These are phyloP conservation scores for Suillus hirtellus DNA, from an alignment of 768 basidiomycete species.

Conservation along the genomic window DNA sequence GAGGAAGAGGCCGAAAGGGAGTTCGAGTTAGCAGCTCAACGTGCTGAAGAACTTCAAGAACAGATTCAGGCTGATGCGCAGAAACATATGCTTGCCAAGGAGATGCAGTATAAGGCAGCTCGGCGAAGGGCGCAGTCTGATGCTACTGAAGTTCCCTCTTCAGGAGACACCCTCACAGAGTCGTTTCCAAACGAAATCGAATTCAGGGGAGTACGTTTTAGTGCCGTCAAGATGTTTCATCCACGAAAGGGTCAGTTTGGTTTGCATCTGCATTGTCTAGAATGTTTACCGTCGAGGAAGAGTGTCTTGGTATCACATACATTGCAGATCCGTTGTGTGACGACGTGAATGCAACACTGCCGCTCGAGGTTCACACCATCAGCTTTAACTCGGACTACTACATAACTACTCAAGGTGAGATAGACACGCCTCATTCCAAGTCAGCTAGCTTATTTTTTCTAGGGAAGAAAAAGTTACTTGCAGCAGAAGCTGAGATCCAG, in stretches of 20 bases:
- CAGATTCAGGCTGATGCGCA: conserved; percentile 68
- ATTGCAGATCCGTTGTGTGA: conserved; percentile 77
- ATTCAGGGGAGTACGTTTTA: conserved; percentile 60
- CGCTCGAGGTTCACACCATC: conserved; percentile 68
- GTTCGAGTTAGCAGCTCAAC: conserved; percentile 49
- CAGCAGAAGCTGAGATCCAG: conserved; percentile 66
- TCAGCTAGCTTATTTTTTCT: neutral
- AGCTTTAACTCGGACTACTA: conserved; percentile 73
- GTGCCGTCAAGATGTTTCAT: conserved; percentile 69
- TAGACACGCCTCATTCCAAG: neutral
- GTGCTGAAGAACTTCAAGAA: conserved; percentile 61
- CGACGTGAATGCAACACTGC: conserved; percentile 53
- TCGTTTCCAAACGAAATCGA: conserved; percentile 58
- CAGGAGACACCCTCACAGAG: conserved; percentile 56
- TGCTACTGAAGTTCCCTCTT: conserved; percentile 60
- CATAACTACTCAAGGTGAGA: conserved; percentile 56
- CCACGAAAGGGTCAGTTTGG: conserved; percentile 57
- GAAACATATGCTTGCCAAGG: conserved; percentile 45
- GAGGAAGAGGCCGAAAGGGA: conserved; percentile 55
- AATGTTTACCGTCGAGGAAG: conserved; percentile 34
- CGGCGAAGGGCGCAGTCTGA: conserved; percentile 70
- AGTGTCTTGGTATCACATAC: conserved; percentile 65
- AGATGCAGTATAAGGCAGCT: conserved; percentile 50
- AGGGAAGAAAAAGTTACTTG: conserved; percentile 71
- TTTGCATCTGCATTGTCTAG: conserved; percentile 1